These are phyloP conservation scores for Musa beccarii DNA, from an alignment of 176 grass and related monocot species.

Conservation along the genomic window DNA sequence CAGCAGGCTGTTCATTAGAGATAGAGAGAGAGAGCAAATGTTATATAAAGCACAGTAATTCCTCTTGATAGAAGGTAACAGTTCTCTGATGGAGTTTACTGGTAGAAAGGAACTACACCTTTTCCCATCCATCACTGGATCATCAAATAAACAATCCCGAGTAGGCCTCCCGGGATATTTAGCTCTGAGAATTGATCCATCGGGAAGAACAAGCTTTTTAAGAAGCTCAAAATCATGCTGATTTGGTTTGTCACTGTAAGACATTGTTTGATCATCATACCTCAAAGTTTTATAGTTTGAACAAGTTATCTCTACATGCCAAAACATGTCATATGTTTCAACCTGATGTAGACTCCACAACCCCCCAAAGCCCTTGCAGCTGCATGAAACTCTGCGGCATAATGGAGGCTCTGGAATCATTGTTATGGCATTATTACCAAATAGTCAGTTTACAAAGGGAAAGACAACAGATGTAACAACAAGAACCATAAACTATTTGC, in stretches of 20 bases:
- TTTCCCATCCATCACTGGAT: conserved; percentile 29
- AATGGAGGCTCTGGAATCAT: conserved; percentile 24
- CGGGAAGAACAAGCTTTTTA: conserved; percentile 19
- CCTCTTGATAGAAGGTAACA: neutral
- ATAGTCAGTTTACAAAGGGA: neutral
- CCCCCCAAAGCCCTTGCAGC: conserved; percentile 24
- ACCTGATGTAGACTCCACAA: conserved; percentile 27
- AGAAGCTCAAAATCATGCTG: conserved; percentile 28
- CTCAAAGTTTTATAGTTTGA: neutral
- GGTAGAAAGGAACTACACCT: neutral
- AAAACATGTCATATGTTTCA: neutral
- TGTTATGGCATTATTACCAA: neutral
- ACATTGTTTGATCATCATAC: neutral
- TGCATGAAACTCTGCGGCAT: conserved; percentile 30
- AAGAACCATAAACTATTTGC: neutral
- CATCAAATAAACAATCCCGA: conserved; percentile 21
- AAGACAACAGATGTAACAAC: neutral
- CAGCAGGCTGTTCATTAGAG: conserved; percentile 20
- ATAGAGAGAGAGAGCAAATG: neutral
- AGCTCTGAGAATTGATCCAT: conserved; percentile 26
- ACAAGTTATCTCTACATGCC: neutral
- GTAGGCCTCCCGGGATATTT: conserved; percentile 29
- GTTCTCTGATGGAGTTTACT: neutral
- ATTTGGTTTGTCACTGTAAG: conserved; percentile 28
- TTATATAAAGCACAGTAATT: neutral